A percentile compares a stretch with the other conserved stretches of the same genome.
These are phyloP conservation scores for Smittium culicis DNA, from an alignment of 371 early-diverging fungal species.

Conservation along the genomic window DNA sequence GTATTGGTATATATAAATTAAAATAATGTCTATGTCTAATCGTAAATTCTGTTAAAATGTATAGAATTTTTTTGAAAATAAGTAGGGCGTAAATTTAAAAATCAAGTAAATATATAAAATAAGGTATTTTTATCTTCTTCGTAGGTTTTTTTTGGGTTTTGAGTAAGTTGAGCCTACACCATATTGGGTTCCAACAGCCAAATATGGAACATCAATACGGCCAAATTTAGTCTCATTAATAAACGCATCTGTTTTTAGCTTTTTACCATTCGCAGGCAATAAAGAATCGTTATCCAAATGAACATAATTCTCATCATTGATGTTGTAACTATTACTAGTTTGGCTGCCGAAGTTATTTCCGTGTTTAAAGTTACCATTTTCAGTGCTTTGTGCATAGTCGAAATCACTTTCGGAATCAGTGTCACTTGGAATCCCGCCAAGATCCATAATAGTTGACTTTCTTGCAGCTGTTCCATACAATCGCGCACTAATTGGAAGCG, in stretches of 20 bases:
- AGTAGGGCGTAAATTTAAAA: too few species aligned
- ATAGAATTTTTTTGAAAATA: too few species aligned
- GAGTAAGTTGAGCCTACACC: background rate
- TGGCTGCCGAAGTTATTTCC: background rate
- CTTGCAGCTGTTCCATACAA: background rate
- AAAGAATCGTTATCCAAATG: background rate
- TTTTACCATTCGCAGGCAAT: background rate
- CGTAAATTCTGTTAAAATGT: too few species aligned
- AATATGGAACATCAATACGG: background rate
- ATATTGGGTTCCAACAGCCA: background rate
- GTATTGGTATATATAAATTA: too few species aligned
- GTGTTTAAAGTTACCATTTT: too few species aligned
- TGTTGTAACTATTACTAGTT: background rate
- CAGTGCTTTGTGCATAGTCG: too few species aligned
- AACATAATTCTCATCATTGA: background rate
- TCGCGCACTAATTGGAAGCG: conserved; percentile 20
- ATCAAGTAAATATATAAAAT: too few species aligned
- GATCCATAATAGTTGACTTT: background rate
- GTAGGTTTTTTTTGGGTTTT: conserved; percentile 2
- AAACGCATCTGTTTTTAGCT: background rate
- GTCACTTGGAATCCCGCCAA: background rate
- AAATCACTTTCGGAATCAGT: background rate
- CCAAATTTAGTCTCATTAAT: background rate
- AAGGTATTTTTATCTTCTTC: too few species aligned
- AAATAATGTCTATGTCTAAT: too few species aligned